Conservation (phyloP, 345 rosid genomes). For the Syzygium aromaticum region DNA sequence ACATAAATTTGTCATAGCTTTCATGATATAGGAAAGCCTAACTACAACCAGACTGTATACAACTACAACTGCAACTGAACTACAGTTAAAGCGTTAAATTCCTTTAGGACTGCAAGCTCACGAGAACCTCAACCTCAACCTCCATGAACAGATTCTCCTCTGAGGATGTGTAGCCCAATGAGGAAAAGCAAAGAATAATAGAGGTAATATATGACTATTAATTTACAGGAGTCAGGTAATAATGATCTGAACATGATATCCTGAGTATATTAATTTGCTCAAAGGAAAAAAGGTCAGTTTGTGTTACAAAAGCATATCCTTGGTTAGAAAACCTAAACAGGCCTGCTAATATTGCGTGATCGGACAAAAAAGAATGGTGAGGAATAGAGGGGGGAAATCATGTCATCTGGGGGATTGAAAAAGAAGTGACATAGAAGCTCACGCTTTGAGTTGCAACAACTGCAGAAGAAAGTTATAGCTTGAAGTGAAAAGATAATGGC, state of each 20-base stretch:
- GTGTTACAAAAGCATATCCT: too few species aligned
- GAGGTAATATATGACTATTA: background rate
- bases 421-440: too few species aligned
- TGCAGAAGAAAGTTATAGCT: too few species aligned
- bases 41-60: background rate
- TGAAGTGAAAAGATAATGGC: too few species aligned
- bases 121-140: background rate
- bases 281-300: background rate
- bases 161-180: background rate
- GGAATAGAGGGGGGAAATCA: too few species aligned
- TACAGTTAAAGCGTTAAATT: too few species aligned
- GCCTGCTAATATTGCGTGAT: too few species aligned
- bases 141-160: background rate
- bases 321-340: too few species aligned
- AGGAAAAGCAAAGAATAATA: background rate
- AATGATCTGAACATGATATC: background rate
- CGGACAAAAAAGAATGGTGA: too few species aligned
- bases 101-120: background rate
- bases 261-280: background rate
- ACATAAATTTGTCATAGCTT: background rate
- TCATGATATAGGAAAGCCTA: background rate
- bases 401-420: too few species aligned
- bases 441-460: too few species aligned
- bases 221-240: background rate
- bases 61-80: too few species aligned